phyloP scores from a whole-genome alignment of 2,329 filamentous ascomycete species.

The Alternaria conjuncta region DNA sequence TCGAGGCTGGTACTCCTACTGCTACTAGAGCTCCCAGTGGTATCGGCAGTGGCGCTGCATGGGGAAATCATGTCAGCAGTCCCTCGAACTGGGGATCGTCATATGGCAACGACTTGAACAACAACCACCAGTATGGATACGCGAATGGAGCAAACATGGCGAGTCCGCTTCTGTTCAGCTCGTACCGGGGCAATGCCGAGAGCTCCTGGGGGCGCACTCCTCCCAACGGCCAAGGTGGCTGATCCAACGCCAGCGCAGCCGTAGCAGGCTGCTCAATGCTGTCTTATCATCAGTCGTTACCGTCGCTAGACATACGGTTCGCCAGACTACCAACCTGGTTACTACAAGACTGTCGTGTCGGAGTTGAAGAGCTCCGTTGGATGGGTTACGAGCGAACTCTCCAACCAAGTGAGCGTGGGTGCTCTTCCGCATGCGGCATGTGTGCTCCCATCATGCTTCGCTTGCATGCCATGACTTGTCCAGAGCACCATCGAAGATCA shows the following conservation, averaged over 20 bases:
- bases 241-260: constrained; percentile 28
- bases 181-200: constrained; percentile 40
- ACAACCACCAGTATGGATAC: constrained; percentile 24
- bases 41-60: constrained; percentile 40
- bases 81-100: constrained; percentile 35
- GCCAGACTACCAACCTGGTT: neutral
- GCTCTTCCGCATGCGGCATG: neutral
- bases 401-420: neutral
- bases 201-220: constrained; percentile 46
- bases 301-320: neutral
- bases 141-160: constrained; percentile 39
- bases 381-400: neutral
- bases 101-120: constrained; percentile 30
- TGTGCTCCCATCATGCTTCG: neutral
- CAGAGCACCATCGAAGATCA: neutral
- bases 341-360: neutral
- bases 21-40: constrained; percentile 18
- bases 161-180: constrained; percentile 52
- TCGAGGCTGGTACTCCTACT: constrained; percentile 25
- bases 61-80: constrained; percentile 35
- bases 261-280: constrained; percentile 17
- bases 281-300: constrained; percentile 8
- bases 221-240: constrained; percentile 48
- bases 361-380: neutral
- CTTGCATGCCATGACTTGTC: neutral